Evolutionary conservation across 768 basidiomycete genomes (phyloP).

Genomic region (Hericium coralloides): DNA sequence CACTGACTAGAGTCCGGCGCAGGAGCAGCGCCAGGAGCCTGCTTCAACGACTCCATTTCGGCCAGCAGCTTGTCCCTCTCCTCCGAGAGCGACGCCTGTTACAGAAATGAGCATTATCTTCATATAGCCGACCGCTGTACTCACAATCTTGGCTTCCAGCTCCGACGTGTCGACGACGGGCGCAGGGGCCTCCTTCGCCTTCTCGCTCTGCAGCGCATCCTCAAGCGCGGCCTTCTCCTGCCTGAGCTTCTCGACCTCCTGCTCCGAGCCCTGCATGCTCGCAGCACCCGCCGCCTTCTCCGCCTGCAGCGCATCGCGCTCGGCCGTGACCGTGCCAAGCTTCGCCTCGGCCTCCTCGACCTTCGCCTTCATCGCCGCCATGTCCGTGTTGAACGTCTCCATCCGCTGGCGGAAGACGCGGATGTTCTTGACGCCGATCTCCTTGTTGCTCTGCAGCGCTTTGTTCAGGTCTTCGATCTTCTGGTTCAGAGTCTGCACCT

Average conservation of each 20-base stretch:
- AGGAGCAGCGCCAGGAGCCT: slow-evolving; percentile 15
- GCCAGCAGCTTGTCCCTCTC: slow-evolving; percentile 56
- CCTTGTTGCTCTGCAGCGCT: slow-evolving; percentile 7
- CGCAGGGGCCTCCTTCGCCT: slow-evolving; percentile 13
- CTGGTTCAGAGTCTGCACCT: slow-evolving; percentile 7
- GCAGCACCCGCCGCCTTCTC: slow-evolving; percentile 16
- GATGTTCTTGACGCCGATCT: slow-evolving; percentile 9
- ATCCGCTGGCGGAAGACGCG: slow-evolving; percentile 12
- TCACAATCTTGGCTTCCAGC: slow-evolving; percentile 23
- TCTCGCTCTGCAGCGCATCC: slow-evolving; percentile 30
- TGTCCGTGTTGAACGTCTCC: slow-evolving; percentile 4
- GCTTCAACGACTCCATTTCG: slow-evolving; percentile 43
- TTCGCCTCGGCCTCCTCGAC: slow-evolving; percentile 16
- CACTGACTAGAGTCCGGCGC: slow-evolving; percentile 26
- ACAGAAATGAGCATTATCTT: not conserved
- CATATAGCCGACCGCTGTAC: slow-evolving; percentile 5
- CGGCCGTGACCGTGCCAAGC: slow-evolving; percentile 15
- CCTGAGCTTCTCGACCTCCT: slow-evolving; percentile 22
- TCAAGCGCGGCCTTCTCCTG: slow-evolving; percentile 30
- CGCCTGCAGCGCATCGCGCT: slow-evolving; percentile 26
- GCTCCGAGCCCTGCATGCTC: slow-evolving; percentile 9
- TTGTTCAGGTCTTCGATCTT: slow-evolving; percentile 14
- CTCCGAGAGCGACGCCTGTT: slow-evolving; percentile 41
- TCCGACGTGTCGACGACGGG: slow-evolving; percentile 12
- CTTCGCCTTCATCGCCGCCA: slow-evolving; percentile 8